A percentile compares a stretch with the other conserved stretches of the same genome.
Conservation (phyloP, 1,284 basidiomycete genomes). For the Erythrobasidium hasegawianum region DNA sequence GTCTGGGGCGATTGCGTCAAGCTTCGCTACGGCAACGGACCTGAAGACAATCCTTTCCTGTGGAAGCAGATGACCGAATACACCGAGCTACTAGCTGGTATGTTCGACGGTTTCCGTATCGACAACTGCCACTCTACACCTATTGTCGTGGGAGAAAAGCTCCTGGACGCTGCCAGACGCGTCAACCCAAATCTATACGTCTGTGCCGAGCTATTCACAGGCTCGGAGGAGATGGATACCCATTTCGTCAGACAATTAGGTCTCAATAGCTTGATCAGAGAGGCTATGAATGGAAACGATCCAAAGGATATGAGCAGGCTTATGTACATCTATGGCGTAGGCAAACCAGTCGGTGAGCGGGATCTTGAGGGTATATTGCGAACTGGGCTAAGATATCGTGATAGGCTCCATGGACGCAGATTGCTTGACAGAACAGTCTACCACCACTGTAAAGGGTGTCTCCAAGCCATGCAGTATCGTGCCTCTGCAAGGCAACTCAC, state of each 20-base stretch:
- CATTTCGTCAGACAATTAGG: constrained; percentile 85
- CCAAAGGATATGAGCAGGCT: constrained; percentile 80
- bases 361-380: background rate
- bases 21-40: constrained; percentile 77
- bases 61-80: constrained; percentile 92
- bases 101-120: constrained; percentile 92
- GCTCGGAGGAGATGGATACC: constrained; percentile 86
- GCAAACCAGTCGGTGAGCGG: constrained; percentile 75
- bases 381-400: background rate
- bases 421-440: constrained; percentile 62
- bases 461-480: constrained; percentile 67
- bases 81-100: constrained; percentile 68
- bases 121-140: constrained; percentile 99
- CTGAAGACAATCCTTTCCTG: constrained; percentile 83
- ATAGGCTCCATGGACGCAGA: constrained; percentile 84
- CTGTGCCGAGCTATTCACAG: constrained; percentile 95
- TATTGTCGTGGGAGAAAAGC: constrained; percentile 80
- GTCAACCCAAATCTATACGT: constrained; percentile 89
- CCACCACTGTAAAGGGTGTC: constrained; percentile 71
- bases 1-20: constrained; percentile 98
- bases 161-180: constrained; percentile 85
- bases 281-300: constrained; percentile 83
- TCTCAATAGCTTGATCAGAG: constrained; percentile 84
- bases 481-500: constrained; percentile 73
- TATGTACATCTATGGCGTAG: constrained; percentile 79